Evolutionary conservation across 345 rosid species (phyloP).

Genomic region (Lepidium aucheri): DNA sequence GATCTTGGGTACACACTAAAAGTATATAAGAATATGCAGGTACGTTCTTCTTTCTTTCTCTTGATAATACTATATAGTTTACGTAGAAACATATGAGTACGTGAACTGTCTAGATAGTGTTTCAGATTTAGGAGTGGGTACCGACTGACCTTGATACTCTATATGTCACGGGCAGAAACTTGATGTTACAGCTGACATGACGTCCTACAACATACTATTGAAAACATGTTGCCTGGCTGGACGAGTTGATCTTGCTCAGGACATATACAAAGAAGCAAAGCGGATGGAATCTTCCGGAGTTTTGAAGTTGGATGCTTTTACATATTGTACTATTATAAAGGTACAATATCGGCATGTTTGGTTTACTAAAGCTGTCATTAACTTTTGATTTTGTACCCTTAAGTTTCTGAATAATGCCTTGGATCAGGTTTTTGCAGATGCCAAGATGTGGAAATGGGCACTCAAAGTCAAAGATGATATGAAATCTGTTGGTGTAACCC

Average conservation of each 20-base stretch:
- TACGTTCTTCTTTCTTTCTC: slow-evolving; percentile 30
- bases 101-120: background rate
- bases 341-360: slow-evolving; percentile 28
- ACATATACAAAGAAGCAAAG: slow-evolving; percentile 64
- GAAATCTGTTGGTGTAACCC: slow-evolving; percentile 63
- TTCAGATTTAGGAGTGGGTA: background rate
- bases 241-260: slow-evolving; percentile 77
- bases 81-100: background rate
- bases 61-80: background rate
- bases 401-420: slow-evolving; percentile 6
- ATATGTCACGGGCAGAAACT: slow-evolving; percentile 44
- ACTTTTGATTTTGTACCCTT: background rate
- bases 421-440: slow-evolving; percentile 79
- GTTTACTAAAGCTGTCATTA: background rate
- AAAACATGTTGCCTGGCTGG: slow-evolving; percentile 86
- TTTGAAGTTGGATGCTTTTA: slow-evolving; percentile 73
- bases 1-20: slow-evolving; percentile 60
- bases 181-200: slow-evolving; percentile 57
- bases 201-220: slow-evolving; percentile 83
- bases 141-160: slow-evolving; percentile 12
- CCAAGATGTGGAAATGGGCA: slow-evolving; percentile 87
- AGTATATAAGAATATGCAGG: slow-evolving; percentile 68
- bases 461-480: slow-evolving; percentile 75
- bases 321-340: slow-evolving; percentile 89
- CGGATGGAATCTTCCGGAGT: slow-evolving; percentile 56